These are phyloP conservation scores for Cenchrus fungigraminus DNA, from an alignment of 176 grass and related monocot species.

Conservation along the genomic window DNA sequence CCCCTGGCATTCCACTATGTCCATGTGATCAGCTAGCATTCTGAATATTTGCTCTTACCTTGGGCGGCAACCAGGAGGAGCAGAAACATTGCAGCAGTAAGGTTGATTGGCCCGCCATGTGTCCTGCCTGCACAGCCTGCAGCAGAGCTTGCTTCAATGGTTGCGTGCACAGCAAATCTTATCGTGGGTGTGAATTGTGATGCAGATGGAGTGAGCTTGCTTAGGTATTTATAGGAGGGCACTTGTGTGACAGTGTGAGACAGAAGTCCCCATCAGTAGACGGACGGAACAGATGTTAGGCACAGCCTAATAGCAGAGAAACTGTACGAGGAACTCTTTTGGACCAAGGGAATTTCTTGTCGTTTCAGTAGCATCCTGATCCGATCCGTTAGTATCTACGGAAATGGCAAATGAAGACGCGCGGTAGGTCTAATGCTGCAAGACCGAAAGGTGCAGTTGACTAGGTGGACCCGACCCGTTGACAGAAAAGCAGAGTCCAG, in stretches of 20 bases:
- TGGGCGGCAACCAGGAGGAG: not conserved
- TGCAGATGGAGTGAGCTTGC: too few species aligned
- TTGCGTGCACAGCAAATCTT: not conserved
- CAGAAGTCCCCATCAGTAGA: too few species aligned
- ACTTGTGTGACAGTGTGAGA: too few species aligned
- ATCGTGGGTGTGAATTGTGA: not conserved
- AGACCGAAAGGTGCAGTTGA: not conserved
- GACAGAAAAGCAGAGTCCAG: not conserved
- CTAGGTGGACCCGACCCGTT: not conserved
- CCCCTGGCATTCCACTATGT: too few species aligned
- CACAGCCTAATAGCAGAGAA: not conserved
- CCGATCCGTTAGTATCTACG: not conserved
- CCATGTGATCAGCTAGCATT: too few species aligned
- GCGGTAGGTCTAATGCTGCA: not conserved
- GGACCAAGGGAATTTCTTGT: not conserved
- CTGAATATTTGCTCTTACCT: not conserved
- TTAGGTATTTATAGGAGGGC: not conserved
- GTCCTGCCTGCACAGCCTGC: too few species aligned
- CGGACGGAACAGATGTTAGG: not conserved
- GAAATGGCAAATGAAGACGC: too few species aligned
- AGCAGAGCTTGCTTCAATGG: not conserved
- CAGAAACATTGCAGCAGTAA: slow-evolving; percentile 1
- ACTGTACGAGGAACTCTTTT: not conserved
- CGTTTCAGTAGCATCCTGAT: not conserved
- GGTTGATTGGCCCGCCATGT: not conserved